Evolutionary conservation across 2,329 filamentous ascomycete genomes (phyloP).

Genomic region (Neospermospora avenae): DNA sequence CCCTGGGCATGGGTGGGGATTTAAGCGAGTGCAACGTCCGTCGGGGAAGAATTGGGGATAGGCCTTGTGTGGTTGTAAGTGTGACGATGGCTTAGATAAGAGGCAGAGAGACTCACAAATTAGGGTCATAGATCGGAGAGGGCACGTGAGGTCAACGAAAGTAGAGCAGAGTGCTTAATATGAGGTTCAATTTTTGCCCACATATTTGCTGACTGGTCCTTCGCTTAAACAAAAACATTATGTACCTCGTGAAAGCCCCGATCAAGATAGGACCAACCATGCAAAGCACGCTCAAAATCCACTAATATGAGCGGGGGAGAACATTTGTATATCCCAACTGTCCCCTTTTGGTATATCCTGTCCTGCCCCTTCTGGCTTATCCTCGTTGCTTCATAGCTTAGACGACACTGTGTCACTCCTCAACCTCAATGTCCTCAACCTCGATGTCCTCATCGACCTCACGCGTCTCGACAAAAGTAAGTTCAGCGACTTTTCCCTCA

Average conservation of each 20-base stretch:
- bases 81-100: neutral
- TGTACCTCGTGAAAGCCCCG: neutral
- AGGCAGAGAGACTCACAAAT: neutral
- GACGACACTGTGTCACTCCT: neutral
- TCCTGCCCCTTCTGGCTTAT: too few relatives aligned
- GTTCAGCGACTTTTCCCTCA: conserved; percentile 32
- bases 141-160: too few relatives aligned
- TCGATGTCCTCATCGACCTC: conserved; percentile 27
- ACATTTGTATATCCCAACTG: neutral
- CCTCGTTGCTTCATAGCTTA: neutral
- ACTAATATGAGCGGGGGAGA: neutral
- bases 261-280: neutral
- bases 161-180: too few relatives aligned
- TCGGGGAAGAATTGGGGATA: neutral
- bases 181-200: neutral
- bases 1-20: neutral
- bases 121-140: neutral
- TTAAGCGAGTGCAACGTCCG: conserved; percentile 6
- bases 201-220: neutral
- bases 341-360: neutral
- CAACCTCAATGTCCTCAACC: too few relatives aligned
- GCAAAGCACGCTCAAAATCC: neutral
- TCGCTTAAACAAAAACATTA: neutral
- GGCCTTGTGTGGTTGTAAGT: neutral
- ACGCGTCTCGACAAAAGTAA: conserved; percentile 33